Conservation (phyloP, 106 monocot genomes). For the Allium sativum region DNA sequence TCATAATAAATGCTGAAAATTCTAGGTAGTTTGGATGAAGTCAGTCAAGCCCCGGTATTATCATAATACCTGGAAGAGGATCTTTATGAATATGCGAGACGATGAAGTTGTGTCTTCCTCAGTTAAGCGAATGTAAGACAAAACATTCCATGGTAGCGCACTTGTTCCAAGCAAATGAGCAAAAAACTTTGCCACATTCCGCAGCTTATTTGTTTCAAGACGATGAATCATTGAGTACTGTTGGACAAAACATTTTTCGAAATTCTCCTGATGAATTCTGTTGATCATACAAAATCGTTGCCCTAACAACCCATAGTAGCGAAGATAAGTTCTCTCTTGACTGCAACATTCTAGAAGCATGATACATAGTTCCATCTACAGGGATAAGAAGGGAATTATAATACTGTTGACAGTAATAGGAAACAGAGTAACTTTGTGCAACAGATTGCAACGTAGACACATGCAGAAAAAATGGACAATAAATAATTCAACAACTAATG, state of each 20-base stretch:
- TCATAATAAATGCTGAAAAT: no score
- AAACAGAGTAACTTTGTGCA: no score
- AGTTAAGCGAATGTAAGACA: constrained; percentile 77
- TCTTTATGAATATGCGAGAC: constrained; percentile 91
- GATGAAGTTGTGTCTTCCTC: constrained; percentile 96
- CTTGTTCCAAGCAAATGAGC: constrained; percentile 37
- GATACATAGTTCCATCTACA: constrained; percentile 81
- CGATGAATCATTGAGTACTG: constrained; percentile 89
- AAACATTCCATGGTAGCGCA: constrained; percentile 72
- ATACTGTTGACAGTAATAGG: no score
- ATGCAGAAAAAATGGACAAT: no score
- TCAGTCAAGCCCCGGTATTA: no score
- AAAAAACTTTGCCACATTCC: constrained; percentile 49
- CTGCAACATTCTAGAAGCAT: constrained; percentile 90
- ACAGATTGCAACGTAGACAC: no score
- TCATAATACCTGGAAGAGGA: constrained; percentile 73
- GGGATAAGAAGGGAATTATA: not conserved
- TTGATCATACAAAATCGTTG: constrained; percentile 91
- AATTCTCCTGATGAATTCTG: constrained; percentile 72
- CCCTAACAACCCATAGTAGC: constrained; percentile 73
- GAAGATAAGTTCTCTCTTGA: constrained; percentile 80
- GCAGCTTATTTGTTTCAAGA: constrained; percentile 71
- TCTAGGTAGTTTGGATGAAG: no score
- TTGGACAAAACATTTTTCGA: constrained; percentile 81
- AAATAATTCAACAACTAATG: no score